These are phyloP conservation scores for Omphalotus guepiniiformis DNA, from an alignment of 768 basidiomycete species.

Conservation along the genomic window DNA sequence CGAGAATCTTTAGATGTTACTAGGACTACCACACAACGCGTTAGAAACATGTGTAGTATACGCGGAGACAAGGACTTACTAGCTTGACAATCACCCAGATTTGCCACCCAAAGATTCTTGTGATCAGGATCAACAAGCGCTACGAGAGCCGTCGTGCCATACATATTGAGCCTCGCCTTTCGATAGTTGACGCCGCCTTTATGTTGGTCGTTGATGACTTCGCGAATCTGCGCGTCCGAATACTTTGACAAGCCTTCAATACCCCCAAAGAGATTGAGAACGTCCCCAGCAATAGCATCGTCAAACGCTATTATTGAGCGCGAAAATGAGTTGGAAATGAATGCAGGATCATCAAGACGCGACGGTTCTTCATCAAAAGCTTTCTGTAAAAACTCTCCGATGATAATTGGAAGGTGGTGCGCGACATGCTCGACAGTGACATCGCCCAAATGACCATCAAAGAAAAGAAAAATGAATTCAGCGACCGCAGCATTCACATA, in stretches of 20 bases:
- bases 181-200: slow-evolving; percentile 55
- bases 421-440: slow-evolving; percentile 67
- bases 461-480: slow-evolving; percentile 10
- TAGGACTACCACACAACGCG: slow-evolving; percentile 35
- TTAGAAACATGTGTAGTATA: slow-evolving; percentile 1
- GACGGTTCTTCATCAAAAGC: slow-evolving; percentile 33
- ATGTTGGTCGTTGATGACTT: slow-evolving; percentile 61
- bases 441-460: slow-evolving; percentile 61
- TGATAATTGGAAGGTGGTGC: slow-evolving; percentile 63
- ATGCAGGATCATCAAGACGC: slow-evolving; percentile 38
- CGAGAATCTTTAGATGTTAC: slow-evolving; percentile 40
- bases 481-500: slow-evolving; percentile 5
- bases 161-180: slow-evolving; percentile 69
- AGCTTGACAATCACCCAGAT: slow-evolving; percentile 78
- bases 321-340: slow-evolving; percentile 53
- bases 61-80: slow-evolving; percentile 36
- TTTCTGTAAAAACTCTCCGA: slow-evolving; percentile 52
- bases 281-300: slow-evolving; percentile 62
- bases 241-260: slow-evolving; percentile 44
- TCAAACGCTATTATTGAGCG: slow-evolving; percentile 60
- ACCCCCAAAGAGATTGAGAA: slow-evolving; percentile 55
- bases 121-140: slow-evolving; percentile 67
- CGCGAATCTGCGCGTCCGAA: slow-evolving; percentile 52
- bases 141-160: slow-evolving; percentile 74
- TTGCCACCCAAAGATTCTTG: slow-evolving; percentile 73